phyloP scores from a whole-genome alignment of 1,139 yeast species.

The Kodamaea fungicola region DNA sequence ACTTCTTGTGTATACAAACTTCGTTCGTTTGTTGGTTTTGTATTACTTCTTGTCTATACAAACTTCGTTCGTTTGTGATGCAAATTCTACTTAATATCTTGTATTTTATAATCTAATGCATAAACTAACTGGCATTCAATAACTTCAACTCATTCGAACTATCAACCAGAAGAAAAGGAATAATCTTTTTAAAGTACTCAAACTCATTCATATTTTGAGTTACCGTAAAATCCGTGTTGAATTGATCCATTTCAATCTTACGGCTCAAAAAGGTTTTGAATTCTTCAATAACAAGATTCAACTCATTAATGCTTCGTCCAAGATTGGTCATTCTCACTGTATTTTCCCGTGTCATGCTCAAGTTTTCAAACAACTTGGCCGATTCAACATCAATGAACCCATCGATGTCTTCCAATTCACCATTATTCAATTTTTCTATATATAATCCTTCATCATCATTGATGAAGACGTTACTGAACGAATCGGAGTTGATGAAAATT shows the following conservation, averaged over 20 bases:
- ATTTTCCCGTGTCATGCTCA: conserved; percentile 5
- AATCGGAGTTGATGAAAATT: conserved; percentile 31
- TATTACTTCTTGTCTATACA: too few species aligned
- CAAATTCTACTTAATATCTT: too few species aligned
- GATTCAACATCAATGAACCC: conserved; percentile 14
- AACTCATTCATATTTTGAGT: conserved; percentile 23
- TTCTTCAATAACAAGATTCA: conserved; percentile 54
- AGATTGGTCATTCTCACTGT: conserved; percentile 26
- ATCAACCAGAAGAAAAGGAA: conserved; percentile 43
- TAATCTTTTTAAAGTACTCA: conserved; percentile 35
- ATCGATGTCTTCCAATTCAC: conserved; percentile 24
- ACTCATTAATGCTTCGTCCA: conserved; percentile 67
- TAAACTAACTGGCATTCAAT: conserved; percentile 33
- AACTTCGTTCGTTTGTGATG: background rate
- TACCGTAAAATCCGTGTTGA: conserved; percentile 17
- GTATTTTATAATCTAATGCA: too few species aligned
- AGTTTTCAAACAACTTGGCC: conserved; percentile 3
- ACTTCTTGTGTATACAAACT: background rate
- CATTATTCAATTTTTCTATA: conserved; percentile 13
- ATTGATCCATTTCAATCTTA: conserved; percentile 35
- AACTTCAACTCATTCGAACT: conserved; percentile 35
- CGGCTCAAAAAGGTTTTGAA: conserved; percentile 53
- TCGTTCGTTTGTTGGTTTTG: too few species aligned
- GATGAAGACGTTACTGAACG: conserved; percentile 29
- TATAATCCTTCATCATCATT: conserved; percentile 23